Conservation (phyloP, 2,329 filamentous ascomycete species). For the Zopfia rhizophila region DNA sequence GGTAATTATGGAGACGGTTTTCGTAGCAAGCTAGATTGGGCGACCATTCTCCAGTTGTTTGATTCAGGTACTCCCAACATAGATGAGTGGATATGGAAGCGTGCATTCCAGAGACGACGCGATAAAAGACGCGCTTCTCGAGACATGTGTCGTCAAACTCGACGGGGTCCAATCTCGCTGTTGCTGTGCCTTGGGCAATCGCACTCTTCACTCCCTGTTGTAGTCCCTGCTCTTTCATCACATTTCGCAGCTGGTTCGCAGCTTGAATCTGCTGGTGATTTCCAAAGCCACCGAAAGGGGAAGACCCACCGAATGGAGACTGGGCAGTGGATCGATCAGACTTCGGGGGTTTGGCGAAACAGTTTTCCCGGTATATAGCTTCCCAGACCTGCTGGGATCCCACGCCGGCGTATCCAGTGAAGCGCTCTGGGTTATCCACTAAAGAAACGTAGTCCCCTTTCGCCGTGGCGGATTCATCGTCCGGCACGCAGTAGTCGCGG, state of each 20-base stretch:
- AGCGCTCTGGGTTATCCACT: constrained; percentile 91
- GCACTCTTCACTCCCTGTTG: constrained; percentile 70
- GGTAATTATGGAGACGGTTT: constrained; percentile 81
- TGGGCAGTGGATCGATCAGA: constrained; percentile 46
- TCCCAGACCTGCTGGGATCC: constrained; percentile 94
- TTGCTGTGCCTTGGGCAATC: constrained; percentile 61
- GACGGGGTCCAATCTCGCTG: constrained; percentile 70
- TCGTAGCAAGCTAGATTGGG: constrained; percentile 92
- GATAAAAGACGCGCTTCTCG: constrained; percentile 98
- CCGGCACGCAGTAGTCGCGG: constrained; percentile 94
- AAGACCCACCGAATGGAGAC: constrained; percentile 20
- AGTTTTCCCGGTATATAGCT: constrained; percentile 96
- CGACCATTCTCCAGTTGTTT: constrained; percentile 91
- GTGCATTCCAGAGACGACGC: constrained; percentile 96
- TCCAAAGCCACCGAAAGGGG: constrained; percentile 54
- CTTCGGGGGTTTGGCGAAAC: constrained; percentile 71
- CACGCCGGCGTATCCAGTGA: constrained; percentile 90
- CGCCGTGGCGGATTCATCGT: constrained; percentile 85
- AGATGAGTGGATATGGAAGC: constrained; percentile 96
- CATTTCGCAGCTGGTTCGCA: constrained; percentile 68
- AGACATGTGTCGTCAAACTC: constrained; percentile 91
- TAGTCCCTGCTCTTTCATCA: constrained; percentile 69
- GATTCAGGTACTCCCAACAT: constrained; percentile 96
- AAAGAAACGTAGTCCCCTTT: constrained; percentile 98
- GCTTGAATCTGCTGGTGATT: constrained; percentile 62